Conservation (phyloP, 352 stramenopile species). For the Pythium dissimile region DNA sequence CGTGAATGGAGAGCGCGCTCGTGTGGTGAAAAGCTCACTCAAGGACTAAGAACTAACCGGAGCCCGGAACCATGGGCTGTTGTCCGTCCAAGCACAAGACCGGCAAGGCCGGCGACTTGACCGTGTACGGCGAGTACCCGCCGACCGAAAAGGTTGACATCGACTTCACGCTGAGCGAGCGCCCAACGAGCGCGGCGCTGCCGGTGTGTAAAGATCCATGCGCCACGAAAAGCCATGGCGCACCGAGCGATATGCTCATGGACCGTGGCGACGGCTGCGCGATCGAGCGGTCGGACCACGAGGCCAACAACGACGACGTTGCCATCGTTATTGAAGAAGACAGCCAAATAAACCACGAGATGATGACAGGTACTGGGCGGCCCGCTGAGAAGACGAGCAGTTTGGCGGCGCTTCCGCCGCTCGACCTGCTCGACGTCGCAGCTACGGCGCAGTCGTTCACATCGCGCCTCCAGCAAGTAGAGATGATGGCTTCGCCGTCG, state of each 20-base stretch:
- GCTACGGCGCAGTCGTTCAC: not conserved
- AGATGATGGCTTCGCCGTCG: conserved; percentile 11
- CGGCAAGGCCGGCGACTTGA: not conserved
- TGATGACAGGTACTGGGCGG: not conserved
- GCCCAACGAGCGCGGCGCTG: not conserved
- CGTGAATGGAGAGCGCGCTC: not conserved
- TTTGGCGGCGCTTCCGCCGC: not conserved
- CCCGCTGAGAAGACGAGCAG: conserved; percentile 3
- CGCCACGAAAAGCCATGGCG: not conserved
- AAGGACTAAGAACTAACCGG: too few relatives aligned
- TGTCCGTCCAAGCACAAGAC: conserved; percentile 49
- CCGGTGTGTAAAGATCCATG: not conserved
- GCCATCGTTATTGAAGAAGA: not conserved
- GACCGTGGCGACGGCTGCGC: conserved; percentile 26
- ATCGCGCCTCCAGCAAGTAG: not conserved
- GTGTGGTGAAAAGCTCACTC: too few relatives aligned
- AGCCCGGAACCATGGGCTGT: conserved; percentile 58
- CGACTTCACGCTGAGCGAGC: conserved; percentile 11
- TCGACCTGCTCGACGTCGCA: conserved; percentile 1
- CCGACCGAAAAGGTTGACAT: conserved; percentile 16
- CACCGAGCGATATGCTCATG: conserved; percentile 32
- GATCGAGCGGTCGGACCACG: conserved; percentile 32
- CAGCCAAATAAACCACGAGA: conserved; percentile 9
- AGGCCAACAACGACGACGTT: conserved; percentile 9
- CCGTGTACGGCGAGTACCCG: conserved; percentile 12